A percentile compares a stretch with the other conserved stretches of the same genome.
phyloP scores from a whole-genome alignment of 371 early-diverging fungal species.

The Pancytospora philotis region DNA sequence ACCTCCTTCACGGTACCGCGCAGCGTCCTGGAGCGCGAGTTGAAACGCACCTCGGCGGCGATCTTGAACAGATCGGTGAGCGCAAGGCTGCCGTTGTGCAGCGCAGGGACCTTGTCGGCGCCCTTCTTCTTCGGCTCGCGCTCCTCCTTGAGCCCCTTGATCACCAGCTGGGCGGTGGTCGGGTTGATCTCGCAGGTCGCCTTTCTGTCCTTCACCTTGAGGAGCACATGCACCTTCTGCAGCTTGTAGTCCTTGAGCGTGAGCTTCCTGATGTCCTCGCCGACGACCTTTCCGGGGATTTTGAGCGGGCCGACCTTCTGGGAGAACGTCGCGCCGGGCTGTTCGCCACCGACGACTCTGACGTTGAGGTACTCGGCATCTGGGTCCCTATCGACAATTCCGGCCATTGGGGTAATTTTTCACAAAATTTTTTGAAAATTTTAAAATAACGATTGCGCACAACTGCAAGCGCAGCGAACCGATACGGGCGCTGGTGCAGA shows the following conservation, averaged over 20 bases:
- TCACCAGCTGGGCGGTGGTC: conserved; percentile 86
- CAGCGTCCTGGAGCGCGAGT: conserved; percentile 74
- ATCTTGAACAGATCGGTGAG: conserved; percentile 78
- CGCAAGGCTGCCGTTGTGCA: conserved; percentile 55
- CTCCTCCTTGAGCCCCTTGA: conserved; percentile 87
- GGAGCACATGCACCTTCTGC: conserved; percentile 86
- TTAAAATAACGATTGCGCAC: not conserved
- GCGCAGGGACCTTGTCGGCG: conserved; percentile 97
- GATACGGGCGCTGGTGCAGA: not conserved
- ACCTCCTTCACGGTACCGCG: conserved; percentile 92
- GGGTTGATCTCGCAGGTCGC: conserved; percentile 90
- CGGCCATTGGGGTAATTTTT: conserved; percentile 36
- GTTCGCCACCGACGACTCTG: conserved; percentile 83
- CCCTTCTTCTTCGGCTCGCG: conserved; percentile 75
- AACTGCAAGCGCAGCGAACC: not conserved
- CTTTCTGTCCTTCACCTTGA: conserved; percentile 98
- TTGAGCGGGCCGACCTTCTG: conserved; percentile 99
- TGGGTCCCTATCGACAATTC: conserved; percentile 4
- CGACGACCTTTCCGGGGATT: conserved; percentile 97
- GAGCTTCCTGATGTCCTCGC: conserved; percentile 98
- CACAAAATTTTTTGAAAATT: conserved; percentile 16
- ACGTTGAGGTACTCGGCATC: conserved; percentile 42
- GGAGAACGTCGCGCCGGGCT: conserved; percentile 90
- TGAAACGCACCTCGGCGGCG: conserved; percentile 80
- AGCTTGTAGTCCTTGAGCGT: conserved; percentile 89